Conservation (phyloP, 768 basidiomycete species). For the Xanthoconium stramineum region DNA sequence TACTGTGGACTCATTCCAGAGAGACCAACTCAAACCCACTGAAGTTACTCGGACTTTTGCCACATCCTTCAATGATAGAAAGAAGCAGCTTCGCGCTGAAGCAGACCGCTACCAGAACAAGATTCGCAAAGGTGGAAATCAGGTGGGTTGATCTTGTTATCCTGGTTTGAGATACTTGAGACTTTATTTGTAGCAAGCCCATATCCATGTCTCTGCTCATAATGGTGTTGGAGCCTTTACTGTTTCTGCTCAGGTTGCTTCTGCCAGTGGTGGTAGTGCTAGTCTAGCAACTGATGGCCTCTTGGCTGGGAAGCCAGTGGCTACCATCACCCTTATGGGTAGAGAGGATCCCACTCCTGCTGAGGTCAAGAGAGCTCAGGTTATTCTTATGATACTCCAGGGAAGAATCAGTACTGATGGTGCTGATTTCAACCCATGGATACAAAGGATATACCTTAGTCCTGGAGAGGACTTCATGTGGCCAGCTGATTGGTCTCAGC, state of each 20-base stretch:
- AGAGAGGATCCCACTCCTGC: conserved; percentile 57
- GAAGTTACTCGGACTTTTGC: conserved; percentile 21
- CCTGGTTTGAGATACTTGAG: neutral
- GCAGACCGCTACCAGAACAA: conserved; percentile 30
- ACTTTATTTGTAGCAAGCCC: conserved; percentile 12
- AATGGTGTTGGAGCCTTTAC: conserved; percentile 20
- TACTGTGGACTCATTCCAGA: conserved; percentile 22
- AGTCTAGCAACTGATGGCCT: conserved; percentile 19
- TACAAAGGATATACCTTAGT: conserved; percentile 33
- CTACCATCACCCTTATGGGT: conserved; percentile 48
- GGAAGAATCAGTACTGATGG: conserved; percentile 26
- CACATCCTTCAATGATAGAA: conserved; percentile 8
- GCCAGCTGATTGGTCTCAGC: conserved; percentile 35
- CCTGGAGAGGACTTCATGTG: conserved; percentile 30
- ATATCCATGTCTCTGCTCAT: conserved; percentile 22
- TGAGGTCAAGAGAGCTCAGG: conserved; percentile 40
- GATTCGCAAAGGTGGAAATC: conserved; percentile 31
- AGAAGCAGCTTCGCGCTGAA: conserved; percentile 15
- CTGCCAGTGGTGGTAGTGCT: conserved; percentile 17
- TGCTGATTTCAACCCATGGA: conserved; percentile 35
- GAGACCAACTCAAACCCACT: conserved; percentile 26
- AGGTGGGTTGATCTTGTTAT: conserved; percentile 31
- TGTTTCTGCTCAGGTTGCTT: conserved; percentile 19
- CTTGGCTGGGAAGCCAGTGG: conserved; percentile 31
- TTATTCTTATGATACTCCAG: conserved; percentile 36